These are phyloP conservation scores for Eucalyptus erythrocorys DNA, from an alignment of 345 rosid genomes.

Conservation along the genomic window DNA sequence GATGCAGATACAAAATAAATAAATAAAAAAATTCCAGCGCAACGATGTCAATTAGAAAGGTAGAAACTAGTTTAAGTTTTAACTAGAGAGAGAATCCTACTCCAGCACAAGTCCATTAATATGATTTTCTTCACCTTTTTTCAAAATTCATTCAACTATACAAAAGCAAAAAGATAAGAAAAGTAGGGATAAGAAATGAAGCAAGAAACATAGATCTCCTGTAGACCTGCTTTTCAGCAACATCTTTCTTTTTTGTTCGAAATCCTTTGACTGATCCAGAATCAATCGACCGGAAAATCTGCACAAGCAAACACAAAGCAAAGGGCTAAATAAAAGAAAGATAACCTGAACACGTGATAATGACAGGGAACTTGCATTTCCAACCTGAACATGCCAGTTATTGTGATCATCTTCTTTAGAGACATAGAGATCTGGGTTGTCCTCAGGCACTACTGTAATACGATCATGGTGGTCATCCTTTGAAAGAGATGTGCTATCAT, in stretches of 20 bases:
- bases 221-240: slow-evolving; percentile 38
- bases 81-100: not conserved
- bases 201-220: not conserved
- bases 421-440: slow-evolving; percentile 41
- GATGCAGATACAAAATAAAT: not conserved
- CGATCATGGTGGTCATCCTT: slow-evolving; percentile 22
- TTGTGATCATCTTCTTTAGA: slow-evolving; percentile 46
- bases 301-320: not conserved
- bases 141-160: not conserved
- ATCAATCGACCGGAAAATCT: slow-evolving; percentile 88
- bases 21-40: not conserved
- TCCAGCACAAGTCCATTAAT: not conserved
- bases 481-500: slow-evolving; percentile 39
- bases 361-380: not conserved
- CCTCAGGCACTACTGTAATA: slow-evolving; percentile 46
- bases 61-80: not conserved
- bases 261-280: slow-evolving; percentile 77
- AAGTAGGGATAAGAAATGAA: not conserved
- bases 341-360: not conserved
- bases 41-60: not conserved
- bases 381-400: slow-evolving; percentile 88
- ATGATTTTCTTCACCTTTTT: not conserved
- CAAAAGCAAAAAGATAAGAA: not conserved
- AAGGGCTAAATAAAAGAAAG: not conserved
- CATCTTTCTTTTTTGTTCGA: slow-evolving; percentile 27